These are phyloP conservation scores for Echeveria elegans DNA, from an alignment of 164 flowering plant species.

Conservation along the genomic window DNA sequence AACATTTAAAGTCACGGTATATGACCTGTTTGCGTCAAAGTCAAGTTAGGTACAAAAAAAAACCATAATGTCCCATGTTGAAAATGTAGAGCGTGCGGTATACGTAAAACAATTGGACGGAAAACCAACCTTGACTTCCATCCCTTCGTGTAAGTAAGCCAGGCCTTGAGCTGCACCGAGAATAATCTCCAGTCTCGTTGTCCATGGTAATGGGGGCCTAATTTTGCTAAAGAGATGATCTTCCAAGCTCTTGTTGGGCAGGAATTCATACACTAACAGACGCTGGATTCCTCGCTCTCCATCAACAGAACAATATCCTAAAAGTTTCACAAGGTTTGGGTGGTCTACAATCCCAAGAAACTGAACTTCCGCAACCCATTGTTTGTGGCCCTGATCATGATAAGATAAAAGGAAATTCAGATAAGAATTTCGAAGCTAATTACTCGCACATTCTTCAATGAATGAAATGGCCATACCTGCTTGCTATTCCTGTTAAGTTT, in stretches of 20 bases:
- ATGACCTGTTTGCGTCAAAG: no score
- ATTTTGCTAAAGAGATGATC: slow-evolving; percentile 26
- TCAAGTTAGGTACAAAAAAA: no score
- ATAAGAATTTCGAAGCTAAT: no score
- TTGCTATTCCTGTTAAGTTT: no score
- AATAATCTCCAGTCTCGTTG: slow-evolving; percentile 39
- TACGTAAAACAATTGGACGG: no score
- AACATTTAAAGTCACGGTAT: no score
- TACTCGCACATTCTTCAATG: no score
- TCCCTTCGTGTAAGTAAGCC: slow-evolving; percentile 46
- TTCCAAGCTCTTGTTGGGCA: slow-evolving; percentile 28
- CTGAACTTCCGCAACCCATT: slow-evolving; percentile 62
- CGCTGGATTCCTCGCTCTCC: slow-evolving; percentile 53
- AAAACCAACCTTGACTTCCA: slow-evolving; percentile 40
- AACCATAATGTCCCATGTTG: no score
- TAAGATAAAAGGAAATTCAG: not conserved
- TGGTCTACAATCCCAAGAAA: slow-evolving; percentile 51
- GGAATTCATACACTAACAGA: slow-evolving; percentile 50
- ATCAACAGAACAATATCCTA: slow-evolving; percentile 55
- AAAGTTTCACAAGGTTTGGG: slow-evolving; percentile 54
- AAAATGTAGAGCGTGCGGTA: no score
- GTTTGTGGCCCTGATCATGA: slow-evolving; percentile 43
- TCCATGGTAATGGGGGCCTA: slow-evolving; percentile 38
- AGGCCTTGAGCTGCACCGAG: slow-evolving; percentile 62
- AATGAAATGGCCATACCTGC: no score